phyloP scores from a whole-genome alignment of 352 stramenopile genomes.

The Ophiocytium majus region DNA sequence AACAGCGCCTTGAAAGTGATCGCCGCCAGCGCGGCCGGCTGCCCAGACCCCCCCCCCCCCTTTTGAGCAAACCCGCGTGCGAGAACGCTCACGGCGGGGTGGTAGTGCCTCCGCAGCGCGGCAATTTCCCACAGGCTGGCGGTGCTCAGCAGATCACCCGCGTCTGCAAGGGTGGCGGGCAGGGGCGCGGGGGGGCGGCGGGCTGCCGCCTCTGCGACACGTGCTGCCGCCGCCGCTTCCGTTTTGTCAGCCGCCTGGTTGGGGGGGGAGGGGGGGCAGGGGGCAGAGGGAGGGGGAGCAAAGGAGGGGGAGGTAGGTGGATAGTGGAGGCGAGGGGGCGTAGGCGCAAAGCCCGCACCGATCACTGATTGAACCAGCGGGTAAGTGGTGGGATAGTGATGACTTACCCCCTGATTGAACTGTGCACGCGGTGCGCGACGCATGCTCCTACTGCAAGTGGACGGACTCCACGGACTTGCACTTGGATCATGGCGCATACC shows the following conservation, averaged over 20 bases:
- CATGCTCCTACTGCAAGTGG: too few species aligned
- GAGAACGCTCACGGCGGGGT: conserved; percentile 81
- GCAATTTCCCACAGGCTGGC: conserved; percentile 89
- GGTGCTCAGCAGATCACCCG: background rate
- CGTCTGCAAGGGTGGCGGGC: conserved; percentile 5
- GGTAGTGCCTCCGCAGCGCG: conserved; percentile 89
- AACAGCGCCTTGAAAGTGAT: conserved; percentile 14
- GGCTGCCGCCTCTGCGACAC: background rate
- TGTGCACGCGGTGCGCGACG: too few species aligned
- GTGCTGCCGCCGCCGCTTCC: background rate
- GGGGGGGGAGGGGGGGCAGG: too few species aligned
- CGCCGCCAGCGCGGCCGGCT: background rate
- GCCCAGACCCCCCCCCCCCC: background rate
- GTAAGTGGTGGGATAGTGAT: too few species aligned
- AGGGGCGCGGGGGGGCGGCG: background rate
- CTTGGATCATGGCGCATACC: too few species aligned
- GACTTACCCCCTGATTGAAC: too few species aligned
- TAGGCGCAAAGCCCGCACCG: too few species aligned
- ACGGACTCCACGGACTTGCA: too few species aligned
- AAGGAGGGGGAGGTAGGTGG: too few species aligned
- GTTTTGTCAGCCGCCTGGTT: background rate
- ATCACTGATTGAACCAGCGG: too few species aligned
- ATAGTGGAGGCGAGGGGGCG: too few species aligned
- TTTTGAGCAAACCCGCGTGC: conserved; percentile 57
- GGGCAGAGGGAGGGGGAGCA: too few species aligned